Evolutionary conservation across 2,329 filamentous ascomycete species (phyloP), one percentile per base, ranked within the genome.

Genomic region (Fusarium newnesense): DNA sequence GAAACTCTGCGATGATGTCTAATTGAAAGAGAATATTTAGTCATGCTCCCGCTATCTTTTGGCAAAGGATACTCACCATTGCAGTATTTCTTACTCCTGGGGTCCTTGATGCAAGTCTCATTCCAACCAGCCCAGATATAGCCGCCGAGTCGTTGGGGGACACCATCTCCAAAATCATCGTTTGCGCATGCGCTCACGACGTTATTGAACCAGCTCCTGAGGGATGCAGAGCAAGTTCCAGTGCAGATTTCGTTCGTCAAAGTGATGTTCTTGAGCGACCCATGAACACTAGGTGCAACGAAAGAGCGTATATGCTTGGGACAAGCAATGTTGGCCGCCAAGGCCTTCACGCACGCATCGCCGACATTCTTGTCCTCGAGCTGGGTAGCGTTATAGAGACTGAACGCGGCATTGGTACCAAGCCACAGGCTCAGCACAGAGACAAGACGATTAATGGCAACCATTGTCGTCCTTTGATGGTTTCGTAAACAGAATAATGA

Each of bases 101-200:
- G 42, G 42, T 74, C 71, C 37, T 59, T 74, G 36, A 71, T 9
- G 43, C 71, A 75, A 4, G 67, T 75, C 46, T 69, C 69, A 26
- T 75, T 75, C 50, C 52, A 70, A 16, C 62, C 62, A 9, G 56
- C 60, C 69, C 63, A 75, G 34, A 67, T 54, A 5, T 53, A 21
- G 7, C 69, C 65, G 4, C 66, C 61, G 0, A 34, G 52, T 5
- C 30, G 28, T 15, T n/a, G 53, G 18, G 39, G 60, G 54, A 57
- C 30, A 32, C 30, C 30, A 32, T 32, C 30, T 32, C 30, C 30
- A 32, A 32, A 32, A 32, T 34, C 36, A 5, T 52, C 36, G 5
- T 32, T 32, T 32, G 30, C 30, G 37, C 37, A 34, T 34, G 37
- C 34, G 11, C 39, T 37, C 19, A 24, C 16, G 16, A 73, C 72